Percentiles rank a stretch among this genome's conserved stretches.
These are phyloP conservation scores for Cercospora sp. DNA, from an alignment of 2,329 filamentous ascomycete species.

Conservation along the genomic window DNA sequence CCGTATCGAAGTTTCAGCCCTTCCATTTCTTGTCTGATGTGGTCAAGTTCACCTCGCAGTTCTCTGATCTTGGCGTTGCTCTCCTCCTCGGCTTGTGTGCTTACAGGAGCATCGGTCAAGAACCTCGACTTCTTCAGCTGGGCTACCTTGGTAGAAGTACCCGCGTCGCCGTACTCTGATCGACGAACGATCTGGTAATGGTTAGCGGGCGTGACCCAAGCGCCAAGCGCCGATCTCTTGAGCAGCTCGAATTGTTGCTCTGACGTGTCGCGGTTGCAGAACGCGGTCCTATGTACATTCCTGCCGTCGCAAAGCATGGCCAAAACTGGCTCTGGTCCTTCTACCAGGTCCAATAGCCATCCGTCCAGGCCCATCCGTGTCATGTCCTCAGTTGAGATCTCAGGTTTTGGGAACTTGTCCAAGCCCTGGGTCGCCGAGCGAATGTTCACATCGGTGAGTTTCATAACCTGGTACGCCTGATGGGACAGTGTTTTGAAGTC, in stretches of 20 bases:
- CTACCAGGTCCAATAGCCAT: slow-evolving; percentile 75
- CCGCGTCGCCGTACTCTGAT: slow-evolving; percentile 75
- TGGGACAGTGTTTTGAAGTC: slow-evolving; percentile 75
- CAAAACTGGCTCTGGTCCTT: slow-evolving; percentile 78
- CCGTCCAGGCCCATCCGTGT: slow-evolving; percentile 67
- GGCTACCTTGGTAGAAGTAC: slow-evolving; percentile 67
- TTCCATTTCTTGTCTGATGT: slow-evolving; percentile 42
- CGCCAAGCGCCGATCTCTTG: slow-evolving; percentile 54
- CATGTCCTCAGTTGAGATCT: slow-evolving; percentile 59
- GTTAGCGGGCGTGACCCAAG: slow-evolving; percentile 69
- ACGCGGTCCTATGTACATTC: slow-evolving; percentile 66
- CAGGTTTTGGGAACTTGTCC: slow-evolving; percentile 53
- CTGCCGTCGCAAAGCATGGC: slow-evolving; percentile 82
- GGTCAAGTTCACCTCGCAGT: slow-evolving; percentile 43
- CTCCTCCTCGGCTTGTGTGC: slow-evolving; percentile 62
- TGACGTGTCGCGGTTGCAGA: slow-evolving; percentile 63
- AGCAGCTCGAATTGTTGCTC: slow-evolving; percentile 70
- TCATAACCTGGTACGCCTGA: slow-evolving; percentile 63
- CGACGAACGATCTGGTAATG: slow-evolving; percentile 68
- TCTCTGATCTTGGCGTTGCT: slow-evolving; percentile 56
- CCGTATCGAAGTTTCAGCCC: slow-evolving; percentile 26
- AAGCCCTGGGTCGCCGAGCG: slow-evolving; percentile 61
- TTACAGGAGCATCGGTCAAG: slow-evolving; percentile 78
- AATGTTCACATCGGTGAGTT: slow-evolving; percentile 69
- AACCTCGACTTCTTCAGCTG: slow-evolving; percentile 61